Conservation (phyloP, 306 rosid genomes). For the Dryas alaskensis region DNA sequence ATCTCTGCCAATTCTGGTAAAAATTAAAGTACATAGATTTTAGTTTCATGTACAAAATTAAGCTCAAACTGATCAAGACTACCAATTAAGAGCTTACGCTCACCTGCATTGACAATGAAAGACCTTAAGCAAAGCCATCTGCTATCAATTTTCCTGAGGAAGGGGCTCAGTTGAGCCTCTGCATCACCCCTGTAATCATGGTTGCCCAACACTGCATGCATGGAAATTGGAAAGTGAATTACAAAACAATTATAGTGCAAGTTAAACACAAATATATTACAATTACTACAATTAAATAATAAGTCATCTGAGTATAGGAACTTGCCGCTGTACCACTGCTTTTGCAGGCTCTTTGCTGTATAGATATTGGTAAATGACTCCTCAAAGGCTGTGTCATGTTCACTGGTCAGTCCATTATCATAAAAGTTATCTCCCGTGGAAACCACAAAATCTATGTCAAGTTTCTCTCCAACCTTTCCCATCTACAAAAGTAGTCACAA, state of each 20-base stretch:
- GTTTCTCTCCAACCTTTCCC: slow-evolving; percentile 61
- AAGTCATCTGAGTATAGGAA: neutral
- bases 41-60: neutral
- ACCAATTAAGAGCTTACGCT: neutral
- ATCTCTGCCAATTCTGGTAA: slow-evolving; percentile 54
- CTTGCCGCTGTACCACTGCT: slow-evolving; percentile 58
- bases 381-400: slow-evolving; percentile 45
- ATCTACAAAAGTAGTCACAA: slow-evolving; percentile 38
- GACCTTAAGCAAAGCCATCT: slow-evolving; percentile 84
- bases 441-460: slow-evolving; percentile 54
- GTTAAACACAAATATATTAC: neutral
- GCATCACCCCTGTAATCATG: slow-evolving; percentile 89
- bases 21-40: neutral
- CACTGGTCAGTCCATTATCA: slow-evolving; percentile 40
- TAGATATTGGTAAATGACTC: slow-evolving; percentile 63
- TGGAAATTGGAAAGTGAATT: neutral
- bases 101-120: slow-evolving; percentile 39
- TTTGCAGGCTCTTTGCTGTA: slow-evolving; percentile 58
- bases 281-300: neutral
- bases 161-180: slow-evolving; percentile 71
- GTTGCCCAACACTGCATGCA: slow-evolving; percentile 79
- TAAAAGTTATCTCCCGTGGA: slow-evolving; percentile 82
- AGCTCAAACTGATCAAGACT: neutral
- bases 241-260: no score
- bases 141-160: slow-evolving; percentile 41